A percentile compares a stretch with the other conserved stretches of the same genome.
Conservation (phyloP, 2,329 filamentous ascomycete species). For the Aspergillus sp. region DNA sequence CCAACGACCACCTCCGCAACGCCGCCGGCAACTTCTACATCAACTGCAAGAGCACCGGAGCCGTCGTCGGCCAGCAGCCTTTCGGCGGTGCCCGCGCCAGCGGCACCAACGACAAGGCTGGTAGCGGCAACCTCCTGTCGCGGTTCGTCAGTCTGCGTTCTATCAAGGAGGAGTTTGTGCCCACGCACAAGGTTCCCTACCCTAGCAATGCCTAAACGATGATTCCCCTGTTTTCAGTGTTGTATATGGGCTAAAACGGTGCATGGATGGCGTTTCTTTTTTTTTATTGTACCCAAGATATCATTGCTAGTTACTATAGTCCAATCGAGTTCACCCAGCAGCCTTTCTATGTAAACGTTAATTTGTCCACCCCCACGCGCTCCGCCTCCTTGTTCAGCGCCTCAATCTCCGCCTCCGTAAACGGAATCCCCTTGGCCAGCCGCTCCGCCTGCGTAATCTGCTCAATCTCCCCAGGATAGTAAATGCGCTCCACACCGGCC, state of each 20-base stretch:
- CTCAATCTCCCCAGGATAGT: constrained; percentile 59
- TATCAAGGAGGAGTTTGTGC: constrained; percentile 72
- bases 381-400: constrained; percentile 51
- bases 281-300: no score
- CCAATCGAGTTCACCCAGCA: neutral
- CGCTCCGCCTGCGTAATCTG: constrained; percentile 45
- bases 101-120: constrained; percentile 72
- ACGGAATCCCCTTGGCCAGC: constrained; percentile 47
- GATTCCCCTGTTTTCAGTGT: constrained; percentile 10
- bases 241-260: neutral
- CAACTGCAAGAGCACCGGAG: constrained; percentile 59
- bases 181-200: constrained; percentile 63
- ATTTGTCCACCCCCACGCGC: constrained; percentile 33
- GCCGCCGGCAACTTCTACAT: constrained; percentile 44
- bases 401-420: constrained; percentile 47
- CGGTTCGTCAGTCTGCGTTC: constrained; percentile 66
- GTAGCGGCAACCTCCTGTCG: constrained; percentile 60
- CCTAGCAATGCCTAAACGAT: constrained; percentile 66
- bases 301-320: no score
- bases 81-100: constrained; percentile 67
- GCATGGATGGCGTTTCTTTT: no score
- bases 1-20: constrained; percentile 35
- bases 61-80: constrained; percentile 70
- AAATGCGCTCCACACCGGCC: constrained; percentile 54
- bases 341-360: neutral